A percentile compares a stretch with the other conserved stretches of the same genome.
Evolutionary conservation across 805 yeast species (phyloP).

Genomic region (Candida sithepensis): DNA sequence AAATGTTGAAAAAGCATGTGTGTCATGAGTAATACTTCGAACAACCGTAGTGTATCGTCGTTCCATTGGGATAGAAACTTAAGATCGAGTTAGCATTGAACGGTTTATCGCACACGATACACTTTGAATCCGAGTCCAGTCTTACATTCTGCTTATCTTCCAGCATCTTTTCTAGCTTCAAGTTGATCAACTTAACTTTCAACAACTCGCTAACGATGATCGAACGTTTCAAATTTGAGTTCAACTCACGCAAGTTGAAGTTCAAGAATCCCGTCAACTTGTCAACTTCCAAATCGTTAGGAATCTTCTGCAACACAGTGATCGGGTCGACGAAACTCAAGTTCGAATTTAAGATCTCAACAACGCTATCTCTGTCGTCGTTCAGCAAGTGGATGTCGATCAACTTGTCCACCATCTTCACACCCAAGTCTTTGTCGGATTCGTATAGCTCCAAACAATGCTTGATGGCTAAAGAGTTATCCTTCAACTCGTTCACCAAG

Average conservation of each 20-base stretch:
- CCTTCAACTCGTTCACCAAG: conserved; percentile 52
- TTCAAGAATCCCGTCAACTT: conserved; percentile 43
- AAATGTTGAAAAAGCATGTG: background rate
- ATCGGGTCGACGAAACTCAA: conserved; percentile 24
- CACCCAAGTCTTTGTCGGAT: conserved; percentile 37
- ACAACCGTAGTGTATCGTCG: conserved; percentile 59
- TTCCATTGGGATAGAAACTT: conserved; percentile 41
- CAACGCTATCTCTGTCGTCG: conserved; percentile 14
- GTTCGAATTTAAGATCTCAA: conserved; percentile 30
- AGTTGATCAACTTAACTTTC: conserved; percentile 48
- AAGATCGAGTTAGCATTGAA: conserved; percentile 44
- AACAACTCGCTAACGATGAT: conserved; percentile 45
- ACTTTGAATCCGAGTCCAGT: conserved; percentile 46
- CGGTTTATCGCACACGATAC: conserved; percentile 55
- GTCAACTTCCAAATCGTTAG: conserved; percentile 43
- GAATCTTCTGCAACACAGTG: conserved; percentile 46
- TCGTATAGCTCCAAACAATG: conserved; percentile 53
- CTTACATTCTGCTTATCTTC: conserved; percentile 32
- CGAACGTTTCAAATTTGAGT: conserved; percentile 36
- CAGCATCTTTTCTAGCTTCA: conserved; percentile 39
- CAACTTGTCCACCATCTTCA: conserved; percentile 43
- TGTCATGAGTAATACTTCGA: conserved; percentile 13
- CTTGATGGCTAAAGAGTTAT: conserved; percentile 52
- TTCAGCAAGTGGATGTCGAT: conserved; percentile 36
- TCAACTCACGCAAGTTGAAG: conserved; percentile 39